phyloP scores from a whole-genome alignment of 805 yeast species.

The Wickerhamiella lipophila region DNA sequence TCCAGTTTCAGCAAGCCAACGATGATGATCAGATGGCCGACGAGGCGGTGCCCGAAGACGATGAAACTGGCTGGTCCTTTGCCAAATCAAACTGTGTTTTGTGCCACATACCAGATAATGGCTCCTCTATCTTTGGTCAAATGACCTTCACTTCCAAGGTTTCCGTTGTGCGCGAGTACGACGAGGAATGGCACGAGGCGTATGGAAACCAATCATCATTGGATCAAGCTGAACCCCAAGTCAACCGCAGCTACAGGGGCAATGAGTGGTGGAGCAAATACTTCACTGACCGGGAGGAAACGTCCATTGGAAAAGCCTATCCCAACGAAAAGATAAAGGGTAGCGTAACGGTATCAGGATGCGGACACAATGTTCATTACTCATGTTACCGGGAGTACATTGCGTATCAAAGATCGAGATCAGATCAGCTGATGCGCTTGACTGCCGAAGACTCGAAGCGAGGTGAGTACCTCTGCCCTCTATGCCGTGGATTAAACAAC shows the following conservation, averaged over 20 bases:
- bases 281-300: conserved; percentile 29
- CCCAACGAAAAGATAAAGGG: conserved; percentile 25
- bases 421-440: conserved; percentile 41
- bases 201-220: conserved; percentile 10
- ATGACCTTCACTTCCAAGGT: conserved; percentile 40
- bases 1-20: conserved; percentile 40
- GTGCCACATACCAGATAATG: conserved; percentile 63
- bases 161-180: background rate
- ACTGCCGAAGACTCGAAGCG: conserved; percentile 60
- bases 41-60: conserved; percentile 18
- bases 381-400: conserved; percentile 59
- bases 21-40: conserved; percentile 20
- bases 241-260: conserved; percentile 13
- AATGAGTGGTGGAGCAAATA: conserved; percentile 31
- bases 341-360: conserved; percentile 40
- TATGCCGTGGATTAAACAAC: conserved; percentile 79
- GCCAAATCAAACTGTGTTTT: conserved; percentile 68
- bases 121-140: conserved; percentile 62
- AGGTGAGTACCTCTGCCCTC: conserved; percentile 74
- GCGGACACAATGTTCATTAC: conserved; percentile 92
- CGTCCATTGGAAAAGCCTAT: conserved; percentile 63
- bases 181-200: conserved; percentile 10
- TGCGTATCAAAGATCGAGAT: conserved; percentile 20
- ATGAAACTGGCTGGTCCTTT: conserved; percentile 42
- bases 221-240: conserved; percentile 15